These are phyloP conservation scores for Lentinula detonsa DNA, from an alignment of 768 basidiomycete species.

Conservation along the genomic window DNA sequence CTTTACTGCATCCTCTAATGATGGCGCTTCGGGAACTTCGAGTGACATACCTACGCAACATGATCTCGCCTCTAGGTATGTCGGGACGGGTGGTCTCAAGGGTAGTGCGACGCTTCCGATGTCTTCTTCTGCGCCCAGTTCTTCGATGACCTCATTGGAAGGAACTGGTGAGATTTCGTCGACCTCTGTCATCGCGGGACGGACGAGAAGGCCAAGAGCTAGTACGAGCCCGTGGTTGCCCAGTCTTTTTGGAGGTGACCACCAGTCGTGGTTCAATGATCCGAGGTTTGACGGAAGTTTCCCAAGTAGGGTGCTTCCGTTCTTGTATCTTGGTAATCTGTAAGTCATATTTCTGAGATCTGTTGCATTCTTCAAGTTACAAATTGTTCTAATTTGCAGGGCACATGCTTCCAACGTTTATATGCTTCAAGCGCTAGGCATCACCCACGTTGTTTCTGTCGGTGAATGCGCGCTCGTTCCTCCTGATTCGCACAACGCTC, in stretches of 20 bases:
- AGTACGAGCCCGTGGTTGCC: conserved; percentile 65
- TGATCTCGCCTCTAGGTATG: not conserved
- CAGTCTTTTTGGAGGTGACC: conserved; percentile 55
- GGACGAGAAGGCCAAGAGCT: conserved; percentile 54
- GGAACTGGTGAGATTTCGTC: not conserved
- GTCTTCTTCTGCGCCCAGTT: conserved; percentile 8
- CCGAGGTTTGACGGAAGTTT: conserved; percentile 92
- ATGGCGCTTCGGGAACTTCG: not conserved
- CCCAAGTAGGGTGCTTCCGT: conserved; percentile 88
- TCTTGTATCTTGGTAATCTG: conserved; percentile 93
- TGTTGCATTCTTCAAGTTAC: too few relatives aligned
- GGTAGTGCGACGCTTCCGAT: conserved; percentile 1
- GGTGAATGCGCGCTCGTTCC: conserved; percentile 92
- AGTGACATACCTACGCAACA: not conserved
- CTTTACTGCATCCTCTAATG: not conserved
- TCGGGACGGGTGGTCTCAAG: not conserved
- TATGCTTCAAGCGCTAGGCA: conserved; percentile 93
- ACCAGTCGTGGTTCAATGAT: conserved; percentile 94
- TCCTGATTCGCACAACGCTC: conserved; percentile 27
- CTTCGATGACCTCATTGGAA: not conserved
- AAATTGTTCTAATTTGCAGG: conserved; percentile 31
- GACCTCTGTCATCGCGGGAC: not conserved
- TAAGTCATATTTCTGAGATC: conserved; percentile 35
- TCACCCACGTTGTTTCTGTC: conserved; percentile 95
- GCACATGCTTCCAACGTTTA: conserved; percentile 92